A percentile compares a stretch with the other conserved stretches of the same genome.
Conservation (phyloP, 2,329 filamentous ascomycete species). For the Trichothecium roseum region DNA sequence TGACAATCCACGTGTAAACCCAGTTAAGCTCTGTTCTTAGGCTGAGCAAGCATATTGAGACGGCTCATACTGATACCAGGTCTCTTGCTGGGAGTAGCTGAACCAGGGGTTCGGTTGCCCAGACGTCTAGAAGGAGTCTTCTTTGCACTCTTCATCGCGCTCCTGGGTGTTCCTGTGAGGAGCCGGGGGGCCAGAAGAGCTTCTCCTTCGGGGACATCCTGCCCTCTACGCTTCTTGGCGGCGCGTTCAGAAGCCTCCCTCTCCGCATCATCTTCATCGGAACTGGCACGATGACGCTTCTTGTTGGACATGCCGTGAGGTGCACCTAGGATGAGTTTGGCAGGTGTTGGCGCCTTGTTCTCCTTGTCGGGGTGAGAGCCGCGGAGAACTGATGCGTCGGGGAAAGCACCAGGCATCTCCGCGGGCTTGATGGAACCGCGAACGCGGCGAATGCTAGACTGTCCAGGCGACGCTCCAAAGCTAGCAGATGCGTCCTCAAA, state of each 20-base stretch:
- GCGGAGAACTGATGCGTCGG: slow-evolving; percentile 17
- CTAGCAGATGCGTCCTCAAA: slow-evolving; percentile 39
- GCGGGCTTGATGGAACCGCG: slow-evolving; percentile 36
- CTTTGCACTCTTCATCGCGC: slow-evolving; percentile 25
- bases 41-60: slow-evolving; percentile 50
- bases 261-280: slow-evolving; percentile 45
- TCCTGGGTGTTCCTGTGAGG: slow-evolving; percentile 21
- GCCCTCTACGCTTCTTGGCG: slow-evolving; percentile 48
- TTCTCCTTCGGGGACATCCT: slow-evolving; percentile 38
- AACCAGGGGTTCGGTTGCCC: slow-evolving; percentile 14
- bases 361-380: slow-evolving; percentile 40
- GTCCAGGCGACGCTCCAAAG: slow-evolving; percentile 48
- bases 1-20: background rate
- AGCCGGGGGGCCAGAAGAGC: slow-evolving; percentile 41
- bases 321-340: slow-evolving; percentile 31
- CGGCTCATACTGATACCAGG: slow-evolving; percentile 44
- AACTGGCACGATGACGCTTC: slow-evolving; percentile 50
- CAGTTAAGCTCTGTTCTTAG: slow-evolving; percentile 41
- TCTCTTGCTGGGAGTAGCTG: slow-evolving; percentile 36
- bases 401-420: slow-evolving; percentile 48
- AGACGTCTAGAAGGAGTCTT: slow-evolving; percentile 20
- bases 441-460: slow-evolving; percentile 51
- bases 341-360: slow-evolving; percentile 32
- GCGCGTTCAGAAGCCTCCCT: slow-evolving; percentile 36
- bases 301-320: slow-evolving; percentile 56